These are phyloP conservation scores for Morella rubra DNA, from an alignment of 306 rosid species.

Conservation along the genomic window DNA sequence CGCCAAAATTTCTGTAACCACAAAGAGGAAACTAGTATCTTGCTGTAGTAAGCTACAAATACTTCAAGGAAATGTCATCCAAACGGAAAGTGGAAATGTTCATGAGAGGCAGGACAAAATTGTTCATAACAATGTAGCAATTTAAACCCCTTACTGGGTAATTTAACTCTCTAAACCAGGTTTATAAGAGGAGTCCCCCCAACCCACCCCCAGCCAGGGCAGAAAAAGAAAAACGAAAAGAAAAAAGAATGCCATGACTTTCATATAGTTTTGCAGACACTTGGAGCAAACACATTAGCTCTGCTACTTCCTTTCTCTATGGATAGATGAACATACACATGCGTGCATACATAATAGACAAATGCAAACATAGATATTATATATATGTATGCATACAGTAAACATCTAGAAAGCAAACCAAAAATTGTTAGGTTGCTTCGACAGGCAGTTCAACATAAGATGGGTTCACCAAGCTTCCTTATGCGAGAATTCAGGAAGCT, in stretches of 20 bases:
- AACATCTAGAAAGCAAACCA: background rate
- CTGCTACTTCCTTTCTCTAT: no score
- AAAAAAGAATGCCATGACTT: background rate
- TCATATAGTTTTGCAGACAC: background rate
- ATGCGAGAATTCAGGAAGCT: slow-evolving; percentile 1
- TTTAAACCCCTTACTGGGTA: background rate
- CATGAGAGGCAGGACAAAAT: background rate
- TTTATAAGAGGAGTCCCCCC: background rate
- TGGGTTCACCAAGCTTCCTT: background rate
- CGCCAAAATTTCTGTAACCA: background rate
- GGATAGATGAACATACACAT: background rate
- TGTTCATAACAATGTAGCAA: background rate
- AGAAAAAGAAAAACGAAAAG: no score
- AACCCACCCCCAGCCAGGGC: no score
- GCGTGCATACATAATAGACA: background rate
- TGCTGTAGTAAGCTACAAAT: background rate
- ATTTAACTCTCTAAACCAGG: background rate
- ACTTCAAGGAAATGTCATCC: background rate
- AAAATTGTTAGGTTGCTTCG: background rate
- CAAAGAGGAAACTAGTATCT: background rate
- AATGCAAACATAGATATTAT: background rate
- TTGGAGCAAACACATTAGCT: background rate
- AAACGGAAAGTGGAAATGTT: background rate
- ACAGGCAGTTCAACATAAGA: background rate
- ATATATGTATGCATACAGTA: background rate